These are phyloP conservation scores for Russula dissimulans DNA, from an alignment of 768 basidiomycete genomes.

Conservation along the genomic window DNA sequence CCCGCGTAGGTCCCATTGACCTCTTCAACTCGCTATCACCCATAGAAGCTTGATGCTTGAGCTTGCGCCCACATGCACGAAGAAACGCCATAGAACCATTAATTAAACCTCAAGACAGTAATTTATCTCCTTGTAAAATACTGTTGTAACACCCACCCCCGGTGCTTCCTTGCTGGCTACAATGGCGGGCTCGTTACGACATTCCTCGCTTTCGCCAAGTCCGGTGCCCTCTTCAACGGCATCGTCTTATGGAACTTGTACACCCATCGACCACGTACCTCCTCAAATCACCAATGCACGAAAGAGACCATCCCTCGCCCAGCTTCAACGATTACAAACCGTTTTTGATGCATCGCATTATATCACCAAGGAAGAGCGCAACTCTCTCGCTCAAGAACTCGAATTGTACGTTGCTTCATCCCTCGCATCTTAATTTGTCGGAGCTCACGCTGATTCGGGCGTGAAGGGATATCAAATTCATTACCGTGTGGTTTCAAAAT, in stretches of 20 bases:
- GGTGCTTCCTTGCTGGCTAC: not conserved
- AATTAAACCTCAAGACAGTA: not conserved
- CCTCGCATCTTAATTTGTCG: not conserved
- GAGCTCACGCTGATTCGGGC: not conserved
- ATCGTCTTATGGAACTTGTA: not conserved
- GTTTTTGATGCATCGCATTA: slow-evolving; percentile 7
- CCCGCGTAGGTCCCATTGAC: no score
- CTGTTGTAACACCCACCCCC: slow-evolving; percentile 1
- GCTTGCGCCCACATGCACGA: not conserved
- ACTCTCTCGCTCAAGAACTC: not conserved
- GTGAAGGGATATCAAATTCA: slow-evolving; percentile 14
- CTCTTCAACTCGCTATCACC: not conserved
- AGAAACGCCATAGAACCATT: not conserved
- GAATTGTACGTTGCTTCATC: not conserved
- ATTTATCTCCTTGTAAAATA: slow-evolving; percentile 3
- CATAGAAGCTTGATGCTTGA: not conserved
- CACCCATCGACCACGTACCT: not conserved
- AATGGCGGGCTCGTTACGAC: not conserved
- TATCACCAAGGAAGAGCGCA: slow-evolving; percentile 9
- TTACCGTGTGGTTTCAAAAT: slow-evolving; percentile 19
- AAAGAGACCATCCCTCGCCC: slow-evolving; percentile 3
- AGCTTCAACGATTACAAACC: slow-evolving; percentile 8
- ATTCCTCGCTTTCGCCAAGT: slow-evolving; percentile 2
- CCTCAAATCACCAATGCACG: slow-evolving; percentile 1
- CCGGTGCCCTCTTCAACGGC: not conserved